Evolutionary conservation across 805 yeast genomes (phyloP), one percentile per base, ranked within the genome.

Genomic region (Wickerhamomyces silvicola): DNA sequence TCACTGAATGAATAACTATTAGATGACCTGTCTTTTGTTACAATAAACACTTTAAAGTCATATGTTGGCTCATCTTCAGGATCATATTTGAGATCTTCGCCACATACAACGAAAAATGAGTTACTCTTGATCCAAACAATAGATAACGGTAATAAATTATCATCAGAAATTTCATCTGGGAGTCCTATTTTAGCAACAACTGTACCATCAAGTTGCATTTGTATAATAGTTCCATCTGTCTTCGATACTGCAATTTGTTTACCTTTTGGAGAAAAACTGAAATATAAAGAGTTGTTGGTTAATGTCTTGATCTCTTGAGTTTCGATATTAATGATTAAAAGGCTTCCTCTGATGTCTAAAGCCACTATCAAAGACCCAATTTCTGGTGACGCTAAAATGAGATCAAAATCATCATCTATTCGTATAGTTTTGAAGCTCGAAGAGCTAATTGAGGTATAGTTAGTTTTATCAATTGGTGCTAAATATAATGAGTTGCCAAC

Each of bases 11-110:
- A 10, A 45, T 46, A 17, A 27, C 29, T 17, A 18, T 12, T 17
- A 6, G 28, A 18, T 13, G 31, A 12, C 22, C 15, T 11, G 15
- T 27, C 30, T 18, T 31, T 32, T 1, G 27, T 27, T 11, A 52
- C 28, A 4, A 59, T 27, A 18, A 56, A 46, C 16, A 48, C 45
- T 24, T 56, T 49, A 24, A 41, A 31, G 12, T 45, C 48, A 23
- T 35, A 42, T 9, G 39, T 38, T 15, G 51, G 53, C 3, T 52
- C 46, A 17, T 54, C 60, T 9, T 56, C 64, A 12, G 60, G 63
- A 12, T 46, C 43, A 18, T 37, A 33, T 14, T 46, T 38, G 6
- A 43, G 43, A 15, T 40, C 40, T n/a, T 44, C 44, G 10, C 58
- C 48, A 15, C 56, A 68, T 3, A 46, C 43, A 1, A 47, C 46